Conservation (phyloP, 1,139 yeast species). For the Lodderomyces parapsilosis region DNA sequence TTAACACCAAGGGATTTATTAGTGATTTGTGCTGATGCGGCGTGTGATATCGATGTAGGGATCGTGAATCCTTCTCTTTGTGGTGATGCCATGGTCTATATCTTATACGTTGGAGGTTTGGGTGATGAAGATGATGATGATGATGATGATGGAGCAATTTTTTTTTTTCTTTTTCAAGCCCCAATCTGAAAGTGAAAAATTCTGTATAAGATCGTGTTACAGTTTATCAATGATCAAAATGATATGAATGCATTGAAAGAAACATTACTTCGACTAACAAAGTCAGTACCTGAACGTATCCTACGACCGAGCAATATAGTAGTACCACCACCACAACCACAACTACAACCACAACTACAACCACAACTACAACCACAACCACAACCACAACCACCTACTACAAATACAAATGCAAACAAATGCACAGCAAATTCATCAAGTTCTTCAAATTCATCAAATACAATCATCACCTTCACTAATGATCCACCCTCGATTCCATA, state of each 20-base stretch:
- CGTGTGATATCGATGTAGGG: conserved; percentile 74
- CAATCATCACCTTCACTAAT: background rate
- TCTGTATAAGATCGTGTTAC: background rate
- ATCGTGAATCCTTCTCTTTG: conserved; percentile 93
- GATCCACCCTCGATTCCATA: background rate
- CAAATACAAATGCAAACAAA: background rate
- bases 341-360: too few species aligned
- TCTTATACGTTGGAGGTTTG: conserved; percentile 1
- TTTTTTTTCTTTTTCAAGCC: conserved; percentile 7
- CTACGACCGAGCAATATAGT: background rate
- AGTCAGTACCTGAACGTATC: conserved; percentile 11
- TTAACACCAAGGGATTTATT: conserved; percentile 82
- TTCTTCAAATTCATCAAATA: too few species aligned
- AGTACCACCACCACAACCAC: background rate
- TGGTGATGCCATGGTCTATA: conserved; percentile 49
- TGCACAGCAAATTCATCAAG: too few species aligned
- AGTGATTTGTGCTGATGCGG: conserved; percentile 53
- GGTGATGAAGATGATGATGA: conserved; percentile 5
- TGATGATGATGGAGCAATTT: conserved; percentile 3
- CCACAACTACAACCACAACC: too few species aligned
- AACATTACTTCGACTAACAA: conserved; percentile 19
- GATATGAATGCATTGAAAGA: conserved; percentile 15
- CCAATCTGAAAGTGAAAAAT: conserved; percentile 1
- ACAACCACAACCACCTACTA: background rate
- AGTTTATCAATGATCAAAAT: background rate